phyloP scores from a whole-genome alignment of 2,329 filamentous ascomycete genomes.

The Ophiocordyceps unilateralis region DNA sequence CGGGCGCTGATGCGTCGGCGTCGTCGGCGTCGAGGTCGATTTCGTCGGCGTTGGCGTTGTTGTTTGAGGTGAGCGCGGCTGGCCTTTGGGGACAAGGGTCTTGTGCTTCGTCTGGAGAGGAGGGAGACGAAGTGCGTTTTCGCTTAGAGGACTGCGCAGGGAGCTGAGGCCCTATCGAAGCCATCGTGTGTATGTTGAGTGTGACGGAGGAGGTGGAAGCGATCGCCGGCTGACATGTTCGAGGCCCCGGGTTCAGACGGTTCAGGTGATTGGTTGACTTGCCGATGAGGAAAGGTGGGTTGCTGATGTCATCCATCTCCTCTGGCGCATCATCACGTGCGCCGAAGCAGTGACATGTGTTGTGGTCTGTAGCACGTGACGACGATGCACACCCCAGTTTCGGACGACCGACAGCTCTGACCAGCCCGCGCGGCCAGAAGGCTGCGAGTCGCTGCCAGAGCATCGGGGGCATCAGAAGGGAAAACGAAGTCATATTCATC shows the following conservation, averaged over 20 bases:
- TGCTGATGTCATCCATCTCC: not conserved
- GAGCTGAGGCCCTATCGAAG: conserved; percentile 52
- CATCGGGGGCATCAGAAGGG: not conserved
- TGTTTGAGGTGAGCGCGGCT: not conserved
- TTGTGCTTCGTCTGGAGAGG: not conserved
- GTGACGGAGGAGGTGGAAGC: not conserved
- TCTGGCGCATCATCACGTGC: not conserved
- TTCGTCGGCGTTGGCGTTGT: conserved; percentile 11
- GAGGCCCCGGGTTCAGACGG: not conserved
- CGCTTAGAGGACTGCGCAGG: conserved; percentile 50
- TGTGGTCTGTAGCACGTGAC: not conserved
- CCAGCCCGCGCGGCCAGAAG: not conserved
- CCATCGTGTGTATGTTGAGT: conserved; percentile 28
- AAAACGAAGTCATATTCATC: too few species aligned
- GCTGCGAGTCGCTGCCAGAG: not conserved
- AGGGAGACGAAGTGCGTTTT: conserved; percentile 28
- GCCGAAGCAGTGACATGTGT: not conserved
- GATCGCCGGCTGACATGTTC: not conserved
- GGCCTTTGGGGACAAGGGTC: not conserved
- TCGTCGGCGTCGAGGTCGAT: conserved; percentile 20
- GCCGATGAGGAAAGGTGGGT: not conserved
- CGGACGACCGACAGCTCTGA: not conserved
- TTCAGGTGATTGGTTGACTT: not conserved
- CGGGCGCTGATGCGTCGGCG: conserved; percentile 8
- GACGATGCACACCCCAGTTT: not conserved